Evolutionary conservation across 1,284 basidiomycete species (phyloP).

Genomic region (Pseudozyma sp.): DNA sequence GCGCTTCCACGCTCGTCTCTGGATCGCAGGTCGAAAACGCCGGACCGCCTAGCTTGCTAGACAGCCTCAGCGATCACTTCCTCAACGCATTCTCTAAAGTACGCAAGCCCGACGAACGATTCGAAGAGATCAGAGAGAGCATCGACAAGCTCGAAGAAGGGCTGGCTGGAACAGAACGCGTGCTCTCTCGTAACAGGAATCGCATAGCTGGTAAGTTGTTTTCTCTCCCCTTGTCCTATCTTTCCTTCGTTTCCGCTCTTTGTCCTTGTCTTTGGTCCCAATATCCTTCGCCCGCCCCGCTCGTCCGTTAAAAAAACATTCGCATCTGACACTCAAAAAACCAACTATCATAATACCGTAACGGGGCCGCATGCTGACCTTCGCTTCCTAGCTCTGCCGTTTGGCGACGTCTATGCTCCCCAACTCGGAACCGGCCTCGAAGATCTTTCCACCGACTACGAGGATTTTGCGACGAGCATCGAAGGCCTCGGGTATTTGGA

Average conservation of each 20-base stretch:
- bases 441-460: slow-evolving; percentile 88
- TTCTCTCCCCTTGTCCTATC: not conserved
- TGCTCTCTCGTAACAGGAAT: slow-evolving; percentile 53
- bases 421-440: slow-evolving; percentile 53
- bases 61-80: slow-evolving; percentile 93
- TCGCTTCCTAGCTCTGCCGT: slow-evolving; percentile 47
- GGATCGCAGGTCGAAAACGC: slow-evolving; percentile 40
- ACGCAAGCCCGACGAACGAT: slow-evolving; percentile 94
- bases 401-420: slow-evolving; percentile 61
- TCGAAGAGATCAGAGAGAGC: slow-evolving; percentile 86
- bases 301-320: not conserved
- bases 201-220: slow-evolving; percentile 78
- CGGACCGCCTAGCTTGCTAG: slow-evolving; percentile 69
- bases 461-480: slow-evolving; percentile 92
- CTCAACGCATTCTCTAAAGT: slow-evolving; percentile 94
- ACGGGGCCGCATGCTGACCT: slow-evolving; percentile 30
- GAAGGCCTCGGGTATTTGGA: slow-evolving; percentile 97
- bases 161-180: slow-evolving; percentile 78
- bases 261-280: not conserved
- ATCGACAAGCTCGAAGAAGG: slow-evolving; percentile 97
- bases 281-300: not conserved
- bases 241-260: not conserved
- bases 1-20: slow-evolving; percentile 18
- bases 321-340: slow-evolving; percentile 11
- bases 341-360: not conserved